A percentile compares a stretch with the other conserved stretches of the same genome.
Conservation (phyloP, 495 filamentous ascomycete species). For the Hyaloscypha bicolor region DNA sequence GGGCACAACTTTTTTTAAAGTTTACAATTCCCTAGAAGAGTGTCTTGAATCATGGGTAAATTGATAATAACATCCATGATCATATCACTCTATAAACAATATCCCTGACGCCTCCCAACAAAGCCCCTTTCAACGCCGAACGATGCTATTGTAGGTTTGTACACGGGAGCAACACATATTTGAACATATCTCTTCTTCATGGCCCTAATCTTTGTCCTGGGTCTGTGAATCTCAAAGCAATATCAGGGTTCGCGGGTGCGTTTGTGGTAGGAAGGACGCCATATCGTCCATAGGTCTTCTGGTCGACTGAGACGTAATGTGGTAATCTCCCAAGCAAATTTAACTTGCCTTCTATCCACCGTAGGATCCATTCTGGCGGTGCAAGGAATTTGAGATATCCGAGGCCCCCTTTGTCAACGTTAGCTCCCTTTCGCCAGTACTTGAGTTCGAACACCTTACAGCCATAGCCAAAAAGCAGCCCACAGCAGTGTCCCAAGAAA, state of each 20-base stretch:
- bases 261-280: conserved; percentile 75
- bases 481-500: conserved; percentile 84
- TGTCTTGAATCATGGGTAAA: background rate
- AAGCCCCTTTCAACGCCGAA: conserved; percentile 23
- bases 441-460: conserved; percentile 56
- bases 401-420: conserved; percentile 60
- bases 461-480: conserved; percentile 78
- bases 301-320: conserved; percentile 89
- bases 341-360: conserved; percentile 82
- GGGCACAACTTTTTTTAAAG: background rate
- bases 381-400: conserved; percentile 84
- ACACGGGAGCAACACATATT: conserved; percentile 24
- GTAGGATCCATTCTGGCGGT: conserved; percentile 77
- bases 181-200: conserved; percentile 12
- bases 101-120: conserved; percentile 11
- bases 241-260: conserved; percentile 42
- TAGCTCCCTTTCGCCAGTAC: conserved; percentile 20
- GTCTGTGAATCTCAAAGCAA: conserved; percentile 62
- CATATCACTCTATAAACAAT: conserved; percentile 11
- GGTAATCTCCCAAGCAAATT: conserved; percentile 81
- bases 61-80: conserved; percentile 15
- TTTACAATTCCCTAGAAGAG: background rate
- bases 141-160: conserved; percentile 27
- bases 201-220: conserved; percentile 65
- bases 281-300: conserved; percentile 95